Evolutionary conservation across 495 filamentous ascomycete species (phyloP), one percentile per base, ranked within the genome.

Genomic region (Aspergillus kassunensis): DNA sequence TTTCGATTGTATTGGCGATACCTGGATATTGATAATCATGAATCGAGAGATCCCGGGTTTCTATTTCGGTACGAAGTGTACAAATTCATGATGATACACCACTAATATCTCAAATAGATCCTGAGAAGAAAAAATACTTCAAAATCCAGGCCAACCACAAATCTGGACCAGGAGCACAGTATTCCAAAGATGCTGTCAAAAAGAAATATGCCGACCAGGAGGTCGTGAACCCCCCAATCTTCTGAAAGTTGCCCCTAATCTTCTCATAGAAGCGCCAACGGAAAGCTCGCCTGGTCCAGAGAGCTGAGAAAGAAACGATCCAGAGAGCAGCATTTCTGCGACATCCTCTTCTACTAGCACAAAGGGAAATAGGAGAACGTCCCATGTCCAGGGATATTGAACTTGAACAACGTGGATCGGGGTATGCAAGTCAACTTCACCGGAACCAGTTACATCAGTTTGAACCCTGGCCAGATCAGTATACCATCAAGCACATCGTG

Each of bases 91-190:
- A 30, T 40, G 40, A 9, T 35, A 35, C 8, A 34, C 18, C 9
- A 49, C 43, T 35, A 31, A 53, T 45, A 13, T 23, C 21, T 15
- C 4, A 9, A 36, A 15, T 58, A 79, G 80, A 82, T 58, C 54
- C 59, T 12, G 75, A 78, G 31, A 81, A 79, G 61, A 76, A 75
- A 39, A 82, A 80, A 48, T 84, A 84, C 57, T 84, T 82, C 62
- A 72, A 71, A 29, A 76, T 83, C 46, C 68, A 72, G 40, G 64
- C 74, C 19, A 72, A 73, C 53, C 78, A 81, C 62, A 61, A 63
- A 21, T 78, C 73, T 1, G 60, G 73, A 12, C 52, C 65, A 10
- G 70, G 65, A 33, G 57, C 72, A 13, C 67, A 73, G 37, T 79
- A 83, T 49, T 70, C 78, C 0, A 59, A 63, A 39, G 70, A 75